phyloP scores from a whole-genome alignment of 2,329 filamentous ascomycete genomes.

The Aphanocladium album region DNA sequence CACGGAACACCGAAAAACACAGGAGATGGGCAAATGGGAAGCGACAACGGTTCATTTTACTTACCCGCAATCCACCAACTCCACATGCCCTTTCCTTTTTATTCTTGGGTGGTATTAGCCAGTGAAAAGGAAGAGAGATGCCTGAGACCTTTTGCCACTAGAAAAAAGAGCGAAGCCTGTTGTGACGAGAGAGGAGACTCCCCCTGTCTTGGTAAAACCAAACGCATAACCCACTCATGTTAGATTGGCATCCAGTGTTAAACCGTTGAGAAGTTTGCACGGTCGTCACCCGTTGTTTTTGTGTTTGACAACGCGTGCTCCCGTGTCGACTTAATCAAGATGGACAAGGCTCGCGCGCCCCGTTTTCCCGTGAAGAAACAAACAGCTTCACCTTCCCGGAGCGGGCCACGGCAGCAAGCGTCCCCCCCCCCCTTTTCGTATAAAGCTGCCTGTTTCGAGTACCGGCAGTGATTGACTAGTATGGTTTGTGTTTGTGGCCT shows the following conservation, averaged over 20 bases:
- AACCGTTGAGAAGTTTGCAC: neutral
- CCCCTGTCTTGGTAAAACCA: neutral
- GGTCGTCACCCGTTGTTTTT: neutral
- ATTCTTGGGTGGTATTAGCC: neutral
- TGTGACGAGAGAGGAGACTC: neutral
- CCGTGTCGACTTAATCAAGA: neutral
- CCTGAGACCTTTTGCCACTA: neutral
- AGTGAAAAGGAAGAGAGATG: neutral
- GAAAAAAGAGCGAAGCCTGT: neutral
- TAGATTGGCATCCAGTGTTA: conserved; percentile 1
- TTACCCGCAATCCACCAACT: neutral
- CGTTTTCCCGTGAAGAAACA: neutral
- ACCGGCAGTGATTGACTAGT: neutral
- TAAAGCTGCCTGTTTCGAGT: neutral
- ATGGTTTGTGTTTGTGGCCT: neutral
- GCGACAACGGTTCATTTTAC: neutral
- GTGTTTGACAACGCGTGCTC: neutral
- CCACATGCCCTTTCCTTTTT: neutral
- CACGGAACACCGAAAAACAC: neutral
- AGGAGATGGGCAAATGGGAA: neutral
- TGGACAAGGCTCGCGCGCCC: neutral
- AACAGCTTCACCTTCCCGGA: neutral
- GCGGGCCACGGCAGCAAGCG: neutral
- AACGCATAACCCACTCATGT: neutral
- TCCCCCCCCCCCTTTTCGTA: neutral